Conservation (phyloP, 192 early-diverging fungal genomes). For the Coemansia sp. region DNA sequence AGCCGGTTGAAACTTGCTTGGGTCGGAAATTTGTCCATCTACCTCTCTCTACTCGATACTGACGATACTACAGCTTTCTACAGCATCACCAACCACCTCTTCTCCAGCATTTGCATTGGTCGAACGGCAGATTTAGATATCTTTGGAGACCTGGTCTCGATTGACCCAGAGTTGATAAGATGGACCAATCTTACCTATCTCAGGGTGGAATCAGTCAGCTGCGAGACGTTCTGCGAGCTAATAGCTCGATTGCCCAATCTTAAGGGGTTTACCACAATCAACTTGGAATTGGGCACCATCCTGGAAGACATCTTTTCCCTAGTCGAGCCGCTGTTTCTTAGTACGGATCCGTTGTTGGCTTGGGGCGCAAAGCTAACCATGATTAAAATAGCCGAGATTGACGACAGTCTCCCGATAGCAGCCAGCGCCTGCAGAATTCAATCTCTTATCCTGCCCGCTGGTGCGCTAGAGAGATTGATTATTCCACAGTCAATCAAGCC, state of each 20-base stretch:
- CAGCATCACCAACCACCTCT: neutral
- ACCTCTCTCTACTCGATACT: neutral
- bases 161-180: neutral
- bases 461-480: neutral
- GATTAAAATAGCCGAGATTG: neutral
- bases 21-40: neutral
- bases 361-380: neutral
- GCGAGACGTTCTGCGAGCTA: neutral
- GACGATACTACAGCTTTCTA: neutral
- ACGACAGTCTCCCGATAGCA: neutral
- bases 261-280: neutral
- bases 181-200: neutral
- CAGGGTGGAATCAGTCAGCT: neutral
- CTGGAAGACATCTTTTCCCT: neutral
- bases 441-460: neutral
- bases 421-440: neutral
- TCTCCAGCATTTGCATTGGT: neutral
- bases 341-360: neutral
- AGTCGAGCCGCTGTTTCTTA: neutral
- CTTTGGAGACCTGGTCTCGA: neutral
- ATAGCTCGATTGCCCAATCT: neutral
- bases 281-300: no score
- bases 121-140: neutral
- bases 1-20: neutral
- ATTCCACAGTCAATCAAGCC: neutral